phyloP scores from a whole-genome alignment of 306 rosid genomes.

The Senna tora region DNA sequence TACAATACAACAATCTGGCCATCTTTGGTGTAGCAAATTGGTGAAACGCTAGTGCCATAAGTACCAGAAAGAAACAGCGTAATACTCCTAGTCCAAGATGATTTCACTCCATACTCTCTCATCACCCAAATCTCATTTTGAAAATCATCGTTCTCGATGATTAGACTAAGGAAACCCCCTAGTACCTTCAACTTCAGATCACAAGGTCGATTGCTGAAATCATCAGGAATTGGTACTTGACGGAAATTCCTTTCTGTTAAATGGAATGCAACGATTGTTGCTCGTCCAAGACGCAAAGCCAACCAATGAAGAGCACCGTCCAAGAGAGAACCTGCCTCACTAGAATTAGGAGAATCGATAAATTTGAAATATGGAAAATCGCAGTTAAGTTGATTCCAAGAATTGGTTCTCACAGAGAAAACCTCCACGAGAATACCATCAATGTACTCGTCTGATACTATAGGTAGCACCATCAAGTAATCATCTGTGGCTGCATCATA shows the following conservation, averaged over 20 bases:
- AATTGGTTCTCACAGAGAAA: conserved; percentile 5
- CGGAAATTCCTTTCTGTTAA: not conserved
- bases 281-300: not conserved
- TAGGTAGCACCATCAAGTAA: not conserved
- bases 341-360: not conserved
- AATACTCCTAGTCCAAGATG: conserved; percentile 9
- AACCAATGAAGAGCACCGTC: conserved; percentile 21
- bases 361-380: not conserved
- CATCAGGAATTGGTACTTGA: conserved; percentile 14
- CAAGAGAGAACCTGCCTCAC: not conserved
- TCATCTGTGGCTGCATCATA: conserved; percentile 1
- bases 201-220: not conserved
- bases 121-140: conserved; percentile 10
- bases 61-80: not conserved
- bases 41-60: not conserved
- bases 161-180: not conserved
- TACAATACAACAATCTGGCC: not conserved
- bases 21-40: conserved; percentile 10
- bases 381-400: not conserved
- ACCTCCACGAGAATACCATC: not conserved
- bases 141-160: accelerated
- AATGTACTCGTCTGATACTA: no score
- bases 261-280: not conserved
- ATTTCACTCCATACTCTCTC: conserved; percentile 21
- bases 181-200: not conserved